Base-by-base conservation (phyloP, 2,329 filamentous ascomycete species). In the Grosmannia clavigera region DNA sequence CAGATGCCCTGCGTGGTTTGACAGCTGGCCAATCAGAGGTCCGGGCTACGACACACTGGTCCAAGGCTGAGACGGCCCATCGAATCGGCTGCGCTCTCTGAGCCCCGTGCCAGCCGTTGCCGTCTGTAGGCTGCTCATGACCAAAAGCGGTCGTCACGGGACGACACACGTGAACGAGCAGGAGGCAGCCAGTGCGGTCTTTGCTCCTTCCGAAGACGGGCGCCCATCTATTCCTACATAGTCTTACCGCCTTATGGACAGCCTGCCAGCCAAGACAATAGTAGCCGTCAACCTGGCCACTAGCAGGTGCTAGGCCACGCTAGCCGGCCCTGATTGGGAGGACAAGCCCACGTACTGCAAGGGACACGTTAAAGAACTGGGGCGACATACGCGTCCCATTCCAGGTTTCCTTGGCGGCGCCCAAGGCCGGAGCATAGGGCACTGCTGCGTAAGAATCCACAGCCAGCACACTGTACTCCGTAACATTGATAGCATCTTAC, bases 21-120 rank as follows among this genome's bases (percentile, higher is more conserved):
- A 16, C 55, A 22, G 27, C 22, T 29, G 55, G 10, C 59, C 59
- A 61, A 61, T 61, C 55, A 61, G 48, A 35, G 33, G 19, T 1
- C 29, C 12, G n/a, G 3, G 38, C 59, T 16, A 38, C 25, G 29
- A 55, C 59, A 61, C 59, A 61, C 43, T 48, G 19, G 55, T 25
- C 53, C 58, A 56, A 60, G 58, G 58, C 58, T 60, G 58, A 29
- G 57, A 35, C 33, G 5, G 2, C 29, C 5, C 29, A 31, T 31
- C 29, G 29, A 31, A 22, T 25, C 35, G 35, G 22, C 25, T 10
- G 33, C 14, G 38, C 38, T 31, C 5, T 31, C 29, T 31, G 29
- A 31, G 29, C 29, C 29, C 29, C 29, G 29, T 31, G 29, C 29
- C 7, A 7, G 29, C 29, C 29, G 29, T 31, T 31, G 29, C 7